Base-by-base conservation (phyloP, 2,329 filamentous ascomycete genomes). In the Setomelanomma holmii region DNA sequence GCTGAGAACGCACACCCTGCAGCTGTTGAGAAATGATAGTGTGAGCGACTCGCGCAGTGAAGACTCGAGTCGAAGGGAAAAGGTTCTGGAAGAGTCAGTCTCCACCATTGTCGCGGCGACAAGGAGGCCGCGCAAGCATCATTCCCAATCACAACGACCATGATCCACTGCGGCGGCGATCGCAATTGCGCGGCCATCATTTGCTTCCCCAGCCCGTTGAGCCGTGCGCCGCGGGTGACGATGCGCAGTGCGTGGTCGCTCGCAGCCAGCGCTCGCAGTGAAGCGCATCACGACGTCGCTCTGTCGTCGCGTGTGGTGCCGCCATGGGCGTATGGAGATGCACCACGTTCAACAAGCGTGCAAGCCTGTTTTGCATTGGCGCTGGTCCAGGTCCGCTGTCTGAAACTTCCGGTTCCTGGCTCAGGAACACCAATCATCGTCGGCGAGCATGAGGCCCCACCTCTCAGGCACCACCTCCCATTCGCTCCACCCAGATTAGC, bases 361-460 rank as follows among this genome's bases (percentile, higher is more conserved):
- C 43, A 46, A 42, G 45, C 39, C 40, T 47, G 49, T 40, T 47
- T 50, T 59, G 53, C 43, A 40, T 24, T 40, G 38, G 47, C 38
- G 47, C 30, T 47, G 33, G 43, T 14, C 43, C 47, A 38, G 40
- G 41, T 33, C 27, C 22, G 19, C 14, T 16, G 27, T 48, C 44
- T 59, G 57, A 60, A 59, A 60, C 55, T 46, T 56, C 23, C 50
- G 50, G 61, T 64, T 52, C 57, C 59, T 66, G 62, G 52, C 48
- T 44, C 68, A 72, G 68, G 67, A 24, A 71, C 68, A 66, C 69
- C 69, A 72, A 72, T 71, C 40, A 56, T 33, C 10, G 22, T 6
- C 16, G 16, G 6, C n/a, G 45, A 16, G 20, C 7, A n/a, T 20
- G 21, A 22, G 41, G 39, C 50, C 52, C 51, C 44, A 48, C 55